Conservation (phyloP, 1,139 yeast species). For the Blastobotrys serpentis region DNA sequence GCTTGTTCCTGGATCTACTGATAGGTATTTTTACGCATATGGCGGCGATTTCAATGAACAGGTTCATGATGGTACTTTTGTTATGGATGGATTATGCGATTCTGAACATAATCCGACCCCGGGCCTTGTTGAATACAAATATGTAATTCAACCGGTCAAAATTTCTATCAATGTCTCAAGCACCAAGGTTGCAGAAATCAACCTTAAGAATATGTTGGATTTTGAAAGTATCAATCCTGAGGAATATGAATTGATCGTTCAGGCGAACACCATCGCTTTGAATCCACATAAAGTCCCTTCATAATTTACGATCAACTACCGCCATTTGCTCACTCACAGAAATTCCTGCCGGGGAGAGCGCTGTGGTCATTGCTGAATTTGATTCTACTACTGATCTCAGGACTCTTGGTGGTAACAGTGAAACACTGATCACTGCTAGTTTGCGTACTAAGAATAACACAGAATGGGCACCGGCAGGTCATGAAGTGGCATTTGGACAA, state of each 20-base stretch:
- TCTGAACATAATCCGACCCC: conserved; percentile 40
- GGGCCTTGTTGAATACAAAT: conserved; percentile 35
- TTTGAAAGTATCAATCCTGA: conserved; percentile 18
- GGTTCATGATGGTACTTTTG: conserved; percentile 39
- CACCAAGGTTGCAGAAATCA: conserved; percentile 13
- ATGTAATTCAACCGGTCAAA: conserved; percentile 35
- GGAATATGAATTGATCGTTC: conserved; percentile 16
- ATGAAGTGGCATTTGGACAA: conserved; percentile 32
- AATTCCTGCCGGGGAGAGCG: conserved; percentile 13
- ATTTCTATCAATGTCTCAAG: conserved; percentile 14
- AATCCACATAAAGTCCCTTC: not conserved
- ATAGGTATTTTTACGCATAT: conserved; percentile 29
- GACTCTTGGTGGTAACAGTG: not conserved
- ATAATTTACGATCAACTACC: not conserved
- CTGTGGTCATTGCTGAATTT: not conserved
- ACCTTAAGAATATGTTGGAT: conserved; percentile 22
- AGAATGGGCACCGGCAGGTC: conserved; percentile 27
- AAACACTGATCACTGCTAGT: conserved; percentile 20
- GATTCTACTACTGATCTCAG: not conserved
- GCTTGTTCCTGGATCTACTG: conserved; percentile 21
- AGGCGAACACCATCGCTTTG: conserved; percentile 8
- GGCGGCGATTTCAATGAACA: conserved; percentile 42
- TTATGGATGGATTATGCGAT: conserved; percentile 39
- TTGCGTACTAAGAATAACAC: conserved; percentile 20
- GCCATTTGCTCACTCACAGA: conserved; percentile 18